These are phyloP conservation scores for Poronia punctata DNA, from an alignment of 495 filamentous ascomycete species.

Conservation along the genomic window DNA sequence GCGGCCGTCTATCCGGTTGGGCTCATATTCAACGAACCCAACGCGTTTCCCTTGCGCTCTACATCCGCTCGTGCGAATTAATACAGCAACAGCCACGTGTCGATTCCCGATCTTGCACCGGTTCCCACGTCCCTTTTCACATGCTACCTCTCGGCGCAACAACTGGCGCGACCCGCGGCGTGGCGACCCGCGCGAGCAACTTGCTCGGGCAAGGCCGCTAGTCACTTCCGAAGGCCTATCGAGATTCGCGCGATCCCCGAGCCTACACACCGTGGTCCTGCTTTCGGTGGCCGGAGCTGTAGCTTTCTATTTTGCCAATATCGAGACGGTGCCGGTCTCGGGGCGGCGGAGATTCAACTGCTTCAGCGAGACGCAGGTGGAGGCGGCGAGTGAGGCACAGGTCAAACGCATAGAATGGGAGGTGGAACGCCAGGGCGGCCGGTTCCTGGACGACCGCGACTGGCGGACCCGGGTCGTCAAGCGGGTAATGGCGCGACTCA, in stretches of 20 bases:
- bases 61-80: no score
- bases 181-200: constrained; percentile 17
- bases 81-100: no score
- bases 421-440: constrained; percentile 23
- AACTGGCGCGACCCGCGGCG: constrained; percentile 21
- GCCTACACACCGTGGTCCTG: constrained; percentile 25
- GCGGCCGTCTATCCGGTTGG: neutral
- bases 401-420: constrained; percentile 47
- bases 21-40: neutral
- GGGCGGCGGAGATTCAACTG: constrained; percentile 80
- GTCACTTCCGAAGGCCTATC: constrained; percentile 22
- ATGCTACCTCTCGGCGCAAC: constrained; percentile 10
- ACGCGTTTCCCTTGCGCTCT: neutral
- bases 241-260: constrained; percentile 19
- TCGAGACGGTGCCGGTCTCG: constrained; percentile 74
- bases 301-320: constrained; percentile 61
- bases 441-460: constrained; percentile 38
- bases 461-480: constrained; percentile 44
- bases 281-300: constrained; percentile 31
- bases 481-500: constrained; percentile 62
- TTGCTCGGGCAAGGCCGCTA: constrained; percentile 33
- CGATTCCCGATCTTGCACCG: neutral
- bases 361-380: constrained; percentile 50
- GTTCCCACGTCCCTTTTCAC: constrained; percentile 17
- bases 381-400: constrained; percentile 43